These are phyloP conservation scores for Perkinsus chesapeaki DNA, from an alignment of 169 alveolate species.

Conservation along the genomic window DNA sequence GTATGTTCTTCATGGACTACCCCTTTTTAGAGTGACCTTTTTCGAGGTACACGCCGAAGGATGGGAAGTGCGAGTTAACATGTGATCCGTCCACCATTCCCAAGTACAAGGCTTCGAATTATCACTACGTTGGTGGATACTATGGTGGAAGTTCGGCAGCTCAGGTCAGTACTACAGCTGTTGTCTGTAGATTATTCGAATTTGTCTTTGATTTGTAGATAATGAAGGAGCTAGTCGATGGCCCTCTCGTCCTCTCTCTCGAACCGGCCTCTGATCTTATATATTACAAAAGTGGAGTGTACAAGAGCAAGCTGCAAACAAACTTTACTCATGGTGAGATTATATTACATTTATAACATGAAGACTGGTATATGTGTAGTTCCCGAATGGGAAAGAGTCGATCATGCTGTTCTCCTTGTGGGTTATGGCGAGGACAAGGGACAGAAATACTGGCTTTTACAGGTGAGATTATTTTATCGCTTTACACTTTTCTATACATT, in stretches of 20 bases:
- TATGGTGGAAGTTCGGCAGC: slow-evolving; percentile 32
- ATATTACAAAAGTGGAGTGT: slow-evolving; percentile 40
- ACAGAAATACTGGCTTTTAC: slow-evolving; percentile 38
- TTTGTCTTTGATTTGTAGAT: no score
- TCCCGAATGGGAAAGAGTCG: slow-evolving; percentile 44
- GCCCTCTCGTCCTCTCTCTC: slow-evolving; percentile 42
- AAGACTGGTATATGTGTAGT: neutral
- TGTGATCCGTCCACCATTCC: neutral
- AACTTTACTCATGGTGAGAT: slow-evolving; percentile 4
- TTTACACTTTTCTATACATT: neutral
- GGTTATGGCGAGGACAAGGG: slow-evolving; percentile 46
- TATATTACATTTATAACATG: neutral
- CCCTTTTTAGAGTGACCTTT: neutral
- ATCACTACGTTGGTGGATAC: slow-evolving; percentile 39
- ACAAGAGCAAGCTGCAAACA: slow-evolving; percentile 14
- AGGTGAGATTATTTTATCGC: neutral
- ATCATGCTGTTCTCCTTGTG: slow-evolving; percentile 44
- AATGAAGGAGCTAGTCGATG: slow-evolving; percentile 42
- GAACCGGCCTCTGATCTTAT: slow-evolving; percentile 40
- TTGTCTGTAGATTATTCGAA: neutral
- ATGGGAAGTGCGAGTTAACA: neutral
- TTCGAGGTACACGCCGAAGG: neutral
- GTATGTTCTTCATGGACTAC: neutral
- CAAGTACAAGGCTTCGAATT: slow-evolving; percentile 15
- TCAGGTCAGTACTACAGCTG: neutral